These are phyloP conservation scores for Chlamydomonas incerta DNA, from an alignment of 139 green algal species.

Conservation along the genomic window DNA sequence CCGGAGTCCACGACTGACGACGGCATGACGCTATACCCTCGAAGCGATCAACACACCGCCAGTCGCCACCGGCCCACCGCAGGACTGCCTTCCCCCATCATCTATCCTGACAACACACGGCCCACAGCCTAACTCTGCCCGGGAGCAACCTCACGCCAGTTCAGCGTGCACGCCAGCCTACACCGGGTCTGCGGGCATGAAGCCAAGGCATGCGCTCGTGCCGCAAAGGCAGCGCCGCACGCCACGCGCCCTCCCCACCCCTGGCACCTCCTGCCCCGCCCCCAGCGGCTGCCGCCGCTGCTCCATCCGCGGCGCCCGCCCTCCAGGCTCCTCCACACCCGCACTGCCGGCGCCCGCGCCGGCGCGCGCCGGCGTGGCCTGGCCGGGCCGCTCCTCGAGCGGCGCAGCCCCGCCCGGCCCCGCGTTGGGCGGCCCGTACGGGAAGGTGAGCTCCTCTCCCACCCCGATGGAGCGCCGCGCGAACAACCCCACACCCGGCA, in stretches of 20 bases:
- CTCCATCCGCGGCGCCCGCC: no score
- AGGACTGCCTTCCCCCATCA: no score
- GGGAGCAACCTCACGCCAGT: no score
- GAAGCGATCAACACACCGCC: no score
- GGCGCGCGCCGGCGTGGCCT: no score
- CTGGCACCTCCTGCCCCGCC: not conserved
- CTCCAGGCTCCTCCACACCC: not conserved
- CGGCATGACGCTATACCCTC: no score
- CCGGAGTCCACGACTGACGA: no score
- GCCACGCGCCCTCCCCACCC: not conserved
- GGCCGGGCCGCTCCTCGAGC: not conserved
- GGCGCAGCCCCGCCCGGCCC: no score
- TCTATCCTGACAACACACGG: no score
- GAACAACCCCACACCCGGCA: conserved; percentile 66
- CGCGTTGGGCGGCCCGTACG: conserved; percentile 65
- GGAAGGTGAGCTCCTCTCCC: conserved; percentile 74
- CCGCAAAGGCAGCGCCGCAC: conserved; percentile 52
- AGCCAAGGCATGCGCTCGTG: conserved; percentile 47
- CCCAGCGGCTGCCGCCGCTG: not conserved
- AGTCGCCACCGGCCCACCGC: no score
- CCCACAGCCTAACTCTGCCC: no score
- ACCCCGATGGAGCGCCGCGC: conserved; percentile 46
- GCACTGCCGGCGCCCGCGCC: not conserved
- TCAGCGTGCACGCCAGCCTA: no score
- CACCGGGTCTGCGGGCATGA: conserved; percentile 42